A percentile compares a stretch with the other conserved stretches of the same genome.
Evolutionary conservation across 805 yeast genomes (phyloP).

Genomic region (Candida hungchunana): DNA sequence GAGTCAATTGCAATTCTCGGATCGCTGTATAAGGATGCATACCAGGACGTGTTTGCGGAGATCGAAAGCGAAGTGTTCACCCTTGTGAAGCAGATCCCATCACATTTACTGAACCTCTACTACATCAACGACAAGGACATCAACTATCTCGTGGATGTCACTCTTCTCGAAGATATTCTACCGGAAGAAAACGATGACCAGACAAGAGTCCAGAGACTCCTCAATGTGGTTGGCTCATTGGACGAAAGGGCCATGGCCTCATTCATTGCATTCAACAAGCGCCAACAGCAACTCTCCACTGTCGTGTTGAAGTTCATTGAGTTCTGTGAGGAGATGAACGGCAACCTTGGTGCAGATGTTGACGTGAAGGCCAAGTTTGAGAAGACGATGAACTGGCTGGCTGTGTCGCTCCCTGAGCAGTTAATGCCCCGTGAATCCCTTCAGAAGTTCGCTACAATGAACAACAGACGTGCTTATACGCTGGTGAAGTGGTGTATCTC

Average conservation of each 20-base stretch:
- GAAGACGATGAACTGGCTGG: conserved; percentile 59
- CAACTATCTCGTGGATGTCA: conserved; percentile 59
- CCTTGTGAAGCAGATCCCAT: conserved; percentile 49
- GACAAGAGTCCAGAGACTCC: conserved; percentile 49
- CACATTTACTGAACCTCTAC: conserved; percentile 55
- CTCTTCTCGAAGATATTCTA: conserved; percentile 54
- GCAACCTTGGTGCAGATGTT: conserved; percentile 26
- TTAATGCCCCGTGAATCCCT: conserved; percentile 46
- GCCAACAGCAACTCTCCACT: conserved; percentile 59
- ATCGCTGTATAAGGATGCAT: conserved; percentile 47
- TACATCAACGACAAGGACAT: conserved; percentile 71
- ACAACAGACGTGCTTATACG: conserved; percentile 56
- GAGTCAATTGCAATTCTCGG: conserved; percentile 53
- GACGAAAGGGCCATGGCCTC: conserved; percentile 58
- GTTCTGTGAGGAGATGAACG: conserved; percentile 42
- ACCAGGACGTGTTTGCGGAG: conserved; percentile 24
- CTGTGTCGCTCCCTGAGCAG: conserved; percentile 51
- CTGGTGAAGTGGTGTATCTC: conserved; percentile 51
- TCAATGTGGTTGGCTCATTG: conserved; percentile 44
- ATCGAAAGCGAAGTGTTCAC: conserved; percentile 26
- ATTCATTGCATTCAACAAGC: conserved; percentile 60
- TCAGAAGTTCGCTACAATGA: conserved; percentile 46
- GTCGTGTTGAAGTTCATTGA: conserved; percentile 48
- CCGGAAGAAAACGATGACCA: conserved; percentile 47
- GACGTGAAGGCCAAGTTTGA: conserved; percentile 36